These are phyloP conservation scores for Stachybotrys elegans DNA, from an alignment of 2,329 filamentous ascomycete species.

Conservation along the genomic window DNA sequence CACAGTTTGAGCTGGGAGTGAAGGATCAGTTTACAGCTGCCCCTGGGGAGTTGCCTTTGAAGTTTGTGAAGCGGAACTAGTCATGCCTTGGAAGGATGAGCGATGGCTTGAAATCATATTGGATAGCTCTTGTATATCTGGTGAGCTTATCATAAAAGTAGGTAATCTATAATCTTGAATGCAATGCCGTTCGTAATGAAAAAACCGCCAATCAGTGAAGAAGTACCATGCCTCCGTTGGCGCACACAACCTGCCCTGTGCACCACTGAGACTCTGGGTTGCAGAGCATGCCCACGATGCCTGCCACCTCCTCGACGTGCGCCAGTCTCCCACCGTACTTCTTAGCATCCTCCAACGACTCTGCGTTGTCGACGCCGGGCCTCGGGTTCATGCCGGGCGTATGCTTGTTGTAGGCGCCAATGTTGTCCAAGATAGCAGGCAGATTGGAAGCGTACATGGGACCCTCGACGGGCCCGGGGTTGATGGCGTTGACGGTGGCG, in stretches of 20 bases:
- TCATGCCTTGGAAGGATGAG: too few species aligned
- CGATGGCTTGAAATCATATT: too few species aligned
- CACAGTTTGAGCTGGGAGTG: too few species aligned
- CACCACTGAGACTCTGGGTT: conserved; percentile 6
- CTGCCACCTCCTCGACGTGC: conserved; percentile 13
- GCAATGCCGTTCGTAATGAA: too few species aligned
- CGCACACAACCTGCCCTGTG: conserved; percentile 3
- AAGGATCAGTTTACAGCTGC: too few species aligned
- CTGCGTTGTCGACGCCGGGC: conserved; percentile 9
- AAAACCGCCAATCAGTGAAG: too few species aligned
- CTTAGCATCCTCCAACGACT: conserved; percentile 11
- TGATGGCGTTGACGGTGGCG: conserved; percentile 45
- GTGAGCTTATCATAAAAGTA: too few species aligned
- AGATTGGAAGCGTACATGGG: conserved; percentile 31
- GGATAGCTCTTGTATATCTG: too few species aligned
- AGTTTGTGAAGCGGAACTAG: too few species aligned
- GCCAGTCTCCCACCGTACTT: conserved; percentile 14
- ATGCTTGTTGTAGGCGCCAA: conserved; percentile 8
- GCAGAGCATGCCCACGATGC: conserved; percentile 8
- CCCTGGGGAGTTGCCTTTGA: too few species aligned
- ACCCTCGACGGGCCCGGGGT: conserved; percentile 44
- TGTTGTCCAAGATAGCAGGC: conserved; percentile 7
- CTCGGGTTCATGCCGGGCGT: conserved; percentile 2
- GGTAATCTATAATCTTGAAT: too few species aligned
- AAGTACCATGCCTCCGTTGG: conserved; percentile 9